phyloP scores from a whole-genome alignment of 1,139 yeast species.

The Pichia sp. region DNA sequence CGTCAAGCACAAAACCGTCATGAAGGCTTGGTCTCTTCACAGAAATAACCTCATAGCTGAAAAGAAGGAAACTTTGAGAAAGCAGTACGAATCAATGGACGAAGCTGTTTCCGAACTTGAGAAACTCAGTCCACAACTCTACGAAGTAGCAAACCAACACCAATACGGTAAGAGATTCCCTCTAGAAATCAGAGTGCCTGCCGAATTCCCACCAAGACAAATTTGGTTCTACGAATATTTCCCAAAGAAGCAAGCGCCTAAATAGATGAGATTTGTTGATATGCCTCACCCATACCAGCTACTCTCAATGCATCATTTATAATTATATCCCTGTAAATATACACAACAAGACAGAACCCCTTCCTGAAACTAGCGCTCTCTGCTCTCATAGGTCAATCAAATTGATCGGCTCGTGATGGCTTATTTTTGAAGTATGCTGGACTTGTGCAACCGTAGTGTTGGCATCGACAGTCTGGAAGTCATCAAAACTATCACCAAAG shows the following conservation, averaged over 20 bases:
- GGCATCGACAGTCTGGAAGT: too few species aligned
- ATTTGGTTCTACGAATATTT: conserved; percentile 69
- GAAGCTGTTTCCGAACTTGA: conserved; percentile 73
- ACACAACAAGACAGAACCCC: too few species aligned
- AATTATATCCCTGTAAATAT: background rate
- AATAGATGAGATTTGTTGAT: too few species aligned
- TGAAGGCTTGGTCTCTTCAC: conserved; percentile 72
- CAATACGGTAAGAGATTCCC: conserved; percentile 56
- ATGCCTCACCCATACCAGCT: too few species aligned
- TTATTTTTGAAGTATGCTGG: too few species aligned
- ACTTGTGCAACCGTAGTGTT: too few species aligned
- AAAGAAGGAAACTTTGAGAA: conserved; percentile 37
- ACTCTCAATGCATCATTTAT: background rate
- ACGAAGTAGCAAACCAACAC: conserved; percentile 41
- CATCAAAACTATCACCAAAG: too few species aligned
- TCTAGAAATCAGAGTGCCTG: conserved; percentile 77
- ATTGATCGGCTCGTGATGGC: too few species aligned
- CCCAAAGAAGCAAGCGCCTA: conserved; percentile 15
- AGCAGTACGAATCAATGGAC: conserved; percentile 61
- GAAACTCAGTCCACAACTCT: conserved; percentile 38
- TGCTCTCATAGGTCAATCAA: too few species aligned
- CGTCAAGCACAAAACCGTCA: conserved; percentile 76
- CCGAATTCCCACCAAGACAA: conserved; percentile 82
- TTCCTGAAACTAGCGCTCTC: too few species aligned
- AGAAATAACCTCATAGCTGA: conserved; percentile 39